phyloP scores from a whole-genome alignment of 768 basidiomycete genomes.

The Phlegmacium glaucopus region DNA sequence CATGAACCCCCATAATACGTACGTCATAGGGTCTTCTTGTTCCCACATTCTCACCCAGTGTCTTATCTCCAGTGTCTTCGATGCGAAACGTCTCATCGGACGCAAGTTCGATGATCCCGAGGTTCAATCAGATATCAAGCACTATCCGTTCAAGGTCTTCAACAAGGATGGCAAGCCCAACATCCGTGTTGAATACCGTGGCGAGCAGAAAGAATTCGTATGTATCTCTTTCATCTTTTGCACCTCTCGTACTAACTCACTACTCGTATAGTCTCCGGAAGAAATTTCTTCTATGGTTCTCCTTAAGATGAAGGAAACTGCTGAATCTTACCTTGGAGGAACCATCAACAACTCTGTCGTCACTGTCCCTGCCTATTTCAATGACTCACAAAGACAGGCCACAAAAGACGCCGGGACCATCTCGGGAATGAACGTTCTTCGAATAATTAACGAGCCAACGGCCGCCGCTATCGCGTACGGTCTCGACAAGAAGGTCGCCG shows the following conservation, averaged over 20 bases:
- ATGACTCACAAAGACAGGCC: constrained; percentile 97
- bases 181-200: constrained; percentile 87
- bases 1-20: constrained; percentile 96
- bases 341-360: constrained; percentile 88
- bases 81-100: constrained; percentile 97
- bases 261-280: constrained; percentile 70
- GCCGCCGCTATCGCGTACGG: constrained; percentile 98
- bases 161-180: constrained; percentile 87
- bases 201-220: constrained; percentile 92
- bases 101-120: constrained; percentile 85
- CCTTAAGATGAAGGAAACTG: constrained; percentile 97
- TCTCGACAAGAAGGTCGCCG: constrained; percentile 88
- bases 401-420: constrained; percentile 98
- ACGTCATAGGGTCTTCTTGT: constrained; percentile 18
- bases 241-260: constrained; percentile 21
- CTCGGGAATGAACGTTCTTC: constrained; percentile 91
- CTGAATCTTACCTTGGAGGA: constrained; percentile 92
- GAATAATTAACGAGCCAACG: constrained; percentile 99
- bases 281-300: constrained; percentile 99
- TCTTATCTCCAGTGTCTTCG: constrained; percentile 72
- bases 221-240: constrained; percentile 27
- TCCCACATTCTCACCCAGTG: constrained; percentile 1
- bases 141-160: constrained; percentile 94
- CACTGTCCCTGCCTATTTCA: constrained; percentile 97
- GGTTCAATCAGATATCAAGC: constrained; percentile 80